Evolutionary conservation across 192 early-diverging fungal species (phyloP).

Genomic region (Backusella liffmaniae): DNA sequence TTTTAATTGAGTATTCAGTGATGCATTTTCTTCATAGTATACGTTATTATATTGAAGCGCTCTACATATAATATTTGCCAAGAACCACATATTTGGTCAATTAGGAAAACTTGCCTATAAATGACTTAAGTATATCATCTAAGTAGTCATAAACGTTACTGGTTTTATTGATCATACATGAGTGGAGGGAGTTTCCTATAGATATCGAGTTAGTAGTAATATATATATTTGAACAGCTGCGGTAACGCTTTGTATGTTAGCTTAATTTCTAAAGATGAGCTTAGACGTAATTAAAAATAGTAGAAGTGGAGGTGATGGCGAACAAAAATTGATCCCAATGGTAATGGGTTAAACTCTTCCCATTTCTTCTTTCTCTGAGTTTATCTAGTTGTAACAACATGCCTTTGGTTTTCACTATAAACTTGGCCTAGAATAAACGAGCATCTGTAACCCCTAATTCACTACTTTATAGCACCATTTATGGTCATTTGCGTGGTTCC

Average conservation of each 20-base stretch:
- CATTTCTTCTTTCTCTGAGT: too few relatives aligned
- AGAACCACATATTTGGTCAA: neutral
- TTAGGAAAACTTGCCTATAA: neutral
- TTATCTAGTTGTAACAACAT: neutral
- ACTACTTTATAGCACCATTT: neutral
- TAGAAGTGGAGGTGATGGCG: neutral
- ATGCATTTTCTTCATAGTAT: neutral
- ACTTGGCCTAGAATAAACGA: neutral
- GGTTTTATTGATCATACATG: neutral
- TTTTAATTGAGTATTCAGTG: neutral
- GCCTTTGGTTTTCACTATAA: neutral
- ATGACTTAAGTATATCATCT: neutral
- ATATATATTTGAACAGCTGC: neutral
- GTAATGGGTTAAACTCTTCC: too few relatives aligned
- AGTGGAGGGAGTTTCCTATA: neutral
- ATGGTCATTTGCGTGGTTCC: neutral
- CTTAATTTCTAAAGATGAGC: neutral
- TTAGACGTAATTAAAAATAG: neutral
- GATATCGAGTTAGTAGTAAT: neutral
- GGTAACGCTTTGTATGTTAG: neutral
- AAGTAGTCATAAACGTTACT: neutral
- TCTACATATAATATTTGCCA: neutral
- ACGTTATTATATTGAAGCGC: neutral
- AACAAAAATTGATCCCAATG: too few relatives aligned
- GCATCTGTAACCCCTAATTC: neutral